Evolutionary conservation across 495 filamentous ascomycete species (phyloP), one percentile per base, ranked within the genome.

Genomic region (Pseudevernia furfuracea): DNA sequence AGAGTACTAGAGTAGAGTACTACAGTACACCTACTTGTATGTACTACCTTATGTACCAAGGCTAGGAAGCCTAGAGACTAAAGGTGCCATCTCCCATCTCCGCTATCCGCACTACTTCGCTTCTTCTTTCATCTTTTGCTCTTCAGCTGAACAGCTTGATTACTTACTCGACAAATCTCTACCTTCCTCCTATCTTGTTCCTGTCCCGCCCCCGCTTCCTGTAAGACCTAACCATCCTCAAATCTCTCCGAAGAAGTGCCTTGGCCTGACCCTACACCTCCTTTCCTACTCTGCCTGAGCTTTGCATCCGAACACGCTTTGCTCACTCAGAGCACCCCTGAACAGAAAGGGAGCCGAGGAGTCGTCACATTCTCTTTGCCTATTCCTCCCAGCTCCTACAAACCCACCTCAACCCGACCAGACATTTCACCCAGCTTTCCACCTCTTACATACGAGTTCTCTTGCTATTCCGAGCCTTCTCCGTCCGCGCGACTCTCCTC

Each of bases 61-160:
- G n/a, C 34, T 36, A 36, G 34, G 34, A 36, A 36, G 34, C 34
- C n/a, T n/a, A n/a, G n/a, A n/a, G n/a, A n/a, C n/a, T n/a, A n/a
- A n/a, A n/a, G n/a, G n/a, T n/a, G n/a, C n/a, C n/a, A n/a, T n/a
- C n/a, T n/a, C n/a, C n/a, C n/a, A n/a, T n/a, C n/a, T n/a, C n/a
- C n/a, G n/a, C n/a, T n/a, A n/a, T 62, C 65, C 36, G 41, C 52
- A 66, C 56, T 61, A 46, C 64, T 44, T 36, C 60, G 36, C 52
- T 53, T 61, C 53, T 55, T 60, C 41, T 56, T 37, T 15, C 44
- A 36, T 30, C n/a, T 11, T 61, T 65, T 61, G 19, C 48, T 44
- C 34, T 38, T 32, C 25, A 66, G 10, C 46, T 41, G 21, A 63
- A 49, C 12, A 34, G 34, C 12, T 21, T 19, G 6, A n/a, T n/a